phyloP scores from a whole-genome alignment of 2,329 filamentous ascomycete species.

The Ophiostoma sp. region DNA sequence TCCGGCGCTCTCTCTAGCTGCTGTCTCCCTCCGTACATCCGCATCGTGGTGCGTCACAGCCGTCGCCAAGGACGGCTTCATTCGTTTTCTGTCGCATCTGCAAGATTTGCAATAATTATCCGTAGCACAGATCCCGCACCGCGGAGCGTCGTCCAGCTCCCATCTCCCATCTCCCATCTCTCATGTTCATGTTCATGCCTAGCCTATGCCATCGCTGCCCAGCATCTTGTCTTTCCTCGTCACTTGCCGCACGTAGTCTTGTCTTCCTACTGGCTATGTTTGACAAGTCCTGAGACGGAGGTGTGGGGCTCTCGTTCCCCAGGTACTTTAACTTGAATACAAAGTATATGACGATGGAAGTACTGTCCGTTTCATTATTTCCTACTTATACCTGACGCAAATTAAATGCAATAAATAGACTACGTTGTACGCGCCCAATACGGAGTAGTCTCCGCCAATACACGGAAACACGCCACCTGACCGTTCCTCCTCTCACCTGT shows the following conservation, averaged over 20 bases:
- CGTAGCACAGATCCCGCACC: background rate
- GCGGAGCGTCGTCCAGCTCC: too few species aligned
- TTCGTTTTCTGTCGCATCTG: background rate
- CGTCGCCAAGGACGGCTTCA: background rate
- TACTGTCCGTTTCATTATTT: background rate
- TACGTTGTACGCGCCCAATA: background rate
- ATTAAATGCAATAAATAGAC: background rate
- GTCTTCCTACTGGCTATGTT: conserved; percentile 1
- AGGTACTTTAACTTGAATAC: background rate
- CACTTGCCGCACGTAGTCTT: background rate
- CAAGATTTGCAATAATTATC: background rate
- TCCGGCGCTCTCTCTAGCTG: too few species aligned
- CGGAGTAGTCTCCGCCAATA: background rate
- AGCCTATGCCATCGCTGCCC: background rate
- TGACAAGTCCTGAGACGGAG: background rate
- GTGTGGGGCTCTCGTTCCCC: background rate
- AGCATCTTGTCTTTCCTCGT: conserved; percentile 1
- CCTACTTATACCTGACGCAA: background rate
- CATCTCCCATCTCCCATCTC: too few species aligned
- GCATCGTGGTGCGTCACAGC: background rate
- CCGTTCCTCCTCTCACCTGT: too few species aligned
- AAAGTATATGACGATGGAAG: background rate
- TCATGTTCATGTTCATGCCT: too few species aligned
- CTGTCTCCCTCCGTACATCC: background rate
- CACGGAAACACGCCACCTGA: background rate